Evolutionary conservation across 306 rosid genomes (phyloP), one percentile per base, ranked within the genome.

Genomic region (Cucurbita moschata): DNA sequence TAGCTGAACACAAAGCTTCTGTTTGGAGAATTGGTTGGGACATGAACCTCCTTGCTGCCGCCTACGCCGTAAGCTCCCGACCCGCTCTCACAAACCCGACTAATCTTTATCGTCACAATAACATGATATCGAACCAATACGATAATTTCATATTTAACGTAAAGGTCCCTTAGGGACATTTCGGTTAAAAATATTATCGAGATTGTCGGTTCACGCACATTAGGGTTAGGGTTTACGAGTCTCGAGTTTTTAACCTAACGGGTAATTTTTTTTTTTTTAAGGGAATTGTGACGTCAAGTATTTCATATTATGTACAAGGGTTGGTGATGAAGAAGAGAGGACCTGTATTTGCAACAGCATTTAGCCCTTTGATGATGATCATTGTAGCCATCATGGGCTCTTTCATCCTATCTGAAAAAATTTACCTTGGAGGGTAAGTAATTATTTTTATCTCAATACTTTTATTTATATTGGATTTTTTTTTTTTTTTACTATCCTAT

Each of bases 301-400:
- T 90, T 68, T 74, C 98, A 71, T 92, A 90, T 64, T 90, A 88
- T 18, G 84, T 92, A 6, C 96, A 92, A 87, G 98, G 98, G 26
- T 47, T 90, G 71, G 98, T 92, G 68, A 92, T 92, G 64, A 84
- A 83, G 82, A 88, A 74, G 75, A 90, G 77, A 77, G 98, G 98
- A 6, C 98, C 98, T 16, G 96, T 92, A 4, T 92, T 92, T 58
- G 93, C 96, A 14, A 90, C 98, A 54, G 92, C 98, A 59, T 92
- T 92, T 76, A 92, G 96, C 83, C 98, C 98, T 82, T 76, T 92
- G 75, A 90, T 90, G 96, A 87, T 92, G 98, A 92, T 92, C 76
- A 78, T 92, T 50, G 98, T 88, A 0, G 98, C 98, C 52, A 64
- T 87, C 83, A 82, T 92, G 93, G 96, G 92, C 7, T 88, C 90